Evolutionary conservation across 805 yeast genomes (phyloP), one percentile per base, ranked within the genome.

Genomic region (Maudiozyma barnettii): DNA sequence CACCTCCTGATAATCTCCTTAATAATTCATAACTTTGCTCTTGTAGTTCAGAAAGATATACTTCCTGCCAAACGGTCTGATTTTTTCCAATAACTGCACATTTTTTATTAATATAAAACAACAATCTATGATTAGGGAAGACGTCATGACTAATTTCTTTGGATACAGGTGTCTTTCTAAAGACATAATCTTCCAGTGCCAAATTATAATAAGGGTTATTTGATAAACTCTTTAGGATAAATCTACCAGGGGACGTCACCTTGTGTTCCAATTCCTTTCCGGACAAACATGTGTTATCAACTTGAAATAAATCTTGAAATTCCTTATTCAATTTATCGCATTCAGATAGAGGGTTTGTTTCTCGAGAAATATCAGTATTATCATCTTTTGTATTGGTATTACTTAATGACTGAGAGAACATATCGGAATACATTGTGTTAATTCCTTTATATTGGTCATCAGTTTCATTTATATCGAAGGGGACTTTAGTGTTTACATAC

Each of bases 21-120:
- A 93, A 60, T 7, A 90, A 59, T 0, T 95, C 91, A 22, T 86
- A 72, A 2, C 69, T 68, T 3, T 76, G 62, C 0, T 69, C 54
- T 4, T 72, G 66, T 5, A 85, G 66, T 13, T 78, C 58, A 0
- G 78, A 73, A 2, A 93, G 48, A 56, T 86, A 84, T 37, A 81
- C 74, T 61, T 93, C 99, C 49, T 80, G 77, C 87, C 91, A 91
- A 2, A 96, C 95, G 52, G 89, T 93, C 65, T 93, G 99, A 60
- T 93, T 93, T 59, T 95, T 88, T 0, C 99, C 99, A 12, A 93
- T 72, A 1, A 93, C 95, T n/a, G 89, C 87, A 62, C 96, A 86
- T 1, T 91, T 87, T 2, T 77, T 63, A 60, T 93, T 93, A 33
- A 74, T 71, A 61, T 93, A 93, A 46, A 91, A 72, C 49, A 88